Evolutionary conservation across 1,284 basidiomycete species (phyloP), one percentile per base, ranked within the genome.

Genomic region (Irpex rosettiformis): DNA sequence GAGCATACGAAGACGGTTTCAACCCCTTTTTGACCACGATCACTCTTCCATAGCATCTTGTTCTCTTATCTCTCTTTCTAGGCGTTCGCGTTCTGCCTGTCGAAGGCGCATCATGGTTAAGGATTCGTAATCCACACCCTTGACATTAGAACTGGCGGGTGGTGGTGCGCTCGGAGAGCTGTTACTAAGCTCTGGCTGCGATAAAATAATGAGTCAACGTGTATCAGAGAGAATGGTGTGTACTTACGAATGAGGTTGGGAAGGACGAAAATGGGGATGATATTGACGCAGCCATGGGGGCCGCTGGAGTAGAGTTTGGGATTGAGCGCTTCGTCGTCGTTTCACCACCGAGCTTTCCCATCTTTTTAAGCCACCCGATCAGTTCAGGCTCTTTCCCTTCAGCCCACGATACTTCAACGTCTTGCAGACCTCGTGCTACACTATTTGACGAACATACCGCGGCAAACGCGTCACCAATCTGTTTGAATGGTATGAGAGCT

Each of bases 91-190:
- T 67, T 92, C 91, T 3, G 90, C 86, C 69, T 94, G 90, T 29
- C 92, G 79, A 72, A 94, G 80, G 4, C 89, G 82, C 77, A 94
- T 83, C 43, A 95, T 77, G 1, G 91, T 94, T 56, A 93, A 71
- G 13, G 88, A 86, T 72, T 94, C 93, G 58, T 87, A 93, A 65
- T 94, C 89, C 21, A 89, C 66, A 0, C 82, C 84, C 66, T 67
- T 3, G 63, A 43, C 57, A 0, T 72, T 52, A 48, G 68, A 60
- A n/a, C 63, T 60, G 18, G 69, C 64, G 22, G 73, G 63, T 6
- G 67, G 61, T 0, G 69, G 52, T n/a, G n/a, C n/a, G 27, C 59
- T 40, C 42, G 59, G 56, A 16, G 71, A 37, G 52, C 72, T 65
- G 66, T 67, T 75, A 55, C 66, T 57, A 29, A 51, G 57, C 62